phyloP scores from a whole-genome alignment of 2,329 filamentous ascomycete genomes.

The Bipolaris sorokiniana region DNA sequence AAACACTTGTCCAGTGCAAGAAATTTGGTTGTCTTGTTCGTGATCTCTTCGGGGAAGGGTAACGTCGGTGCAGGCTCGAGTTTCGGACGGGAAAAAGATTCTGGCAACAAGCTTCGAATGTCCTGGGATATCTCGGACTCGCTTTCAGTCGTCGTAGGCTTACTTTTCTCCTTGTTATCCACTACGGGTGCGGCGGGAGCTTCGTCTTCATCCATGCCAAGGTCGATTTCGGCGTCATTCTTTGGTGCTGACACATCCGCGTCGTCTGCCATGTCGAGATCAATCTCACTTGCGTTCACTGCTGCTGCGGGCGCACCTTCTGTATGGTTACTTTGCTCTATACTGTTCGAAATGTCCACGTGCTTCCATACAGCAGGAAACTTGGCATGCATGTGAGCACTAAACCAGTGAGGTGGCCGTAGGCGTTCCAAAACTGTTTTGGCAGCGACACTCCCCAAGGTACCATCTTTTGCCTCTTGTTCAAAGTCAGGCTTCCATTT shows the following conservation, averaged over 20 bases:
- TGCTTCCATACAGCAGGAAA: conserved; percentile 70
- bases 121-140: conserved; percentile 62
- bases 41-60: conserved; percentile 73
- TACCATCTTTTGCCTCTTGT: conserved; percentile 75
- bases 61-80: conserved; percentile 36
- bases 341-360: conserved; percentile 58
- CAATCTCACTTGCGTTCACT: conserved; percentile 65
- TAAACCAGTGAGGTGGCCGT: conserved; percentile 86
- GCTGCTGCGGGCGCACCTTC: conserved; percentile 18
- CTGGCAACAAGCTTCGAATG: conserved; percentile 75
- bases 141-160: conserved; percentile 3
- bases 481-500: conserved; percentile 75
- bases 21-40: conserved; percentile 81
- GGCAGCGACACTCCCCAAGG: conserved; percentile 80
- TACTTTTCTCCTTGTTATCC: conserved; percentile 16
- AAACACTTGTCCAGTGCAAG: conserved; percentile 92
- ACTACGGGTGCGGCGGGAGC: not conserved
- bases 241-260: conserved; percentile 35
- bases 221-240: conserved; percentile 47
- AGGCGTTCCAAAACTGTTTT: conserved; percentile 80
- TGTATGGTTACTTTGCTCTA: conserved; percentile 21
- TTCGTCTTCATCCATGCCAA: conserved; percentile 51
- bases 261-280: conserved; percentile 62
- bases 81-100: conserved; percentile 65
- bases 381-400: conserved; percentile 88